Conservation (phyloP, 2,329 filamentous ascomycete species). For the Aspergillus aculeatinus region DNA sequence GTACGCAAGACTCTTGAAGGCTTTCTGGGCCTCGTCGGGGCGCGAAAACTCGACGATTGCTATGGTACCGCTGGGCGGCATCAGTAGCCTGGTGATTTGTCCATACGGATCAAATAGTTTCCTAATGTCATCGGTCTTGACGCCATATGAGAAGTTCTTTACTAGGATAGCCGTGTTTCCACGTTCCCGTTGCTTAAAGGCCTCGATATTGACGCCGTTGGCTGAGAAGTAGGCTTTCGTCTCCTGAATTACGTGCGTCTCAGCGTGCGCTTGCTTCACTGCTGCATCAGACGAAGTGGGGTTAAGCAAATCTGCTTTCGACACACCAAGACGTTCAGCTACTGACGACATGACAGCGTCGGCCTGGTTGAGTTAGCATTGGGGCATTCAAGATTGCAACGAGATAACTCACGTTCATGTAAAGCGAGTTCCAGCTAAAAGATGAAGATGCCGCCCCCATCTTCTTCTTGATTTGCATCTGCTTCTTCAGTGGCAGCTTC, state of each 20-base stretch:
- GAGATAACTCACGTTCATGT: conserved; percentile 73
- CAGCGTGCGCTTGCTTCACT: conserved; percentile 93
- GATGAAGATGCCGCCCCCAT: conserved; percentile 71
- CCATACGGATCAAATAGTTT: conserved; percentile 84
- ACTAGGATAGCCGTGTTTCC: conserved; percentile 86
- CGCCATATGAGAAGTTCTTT: conserved; percentile 90
- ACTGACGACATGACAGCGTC: conserved; percentile 92
- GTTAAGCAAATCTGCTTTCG: conserved; percentile 88
- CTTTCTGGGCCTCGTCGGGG: conserved; percentile 74
- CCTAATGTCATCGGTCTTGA: conserved; percentile 73
- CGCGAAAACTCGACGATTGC: conserved; percentile 88
- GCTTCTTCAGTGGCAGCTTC: conserved; percentile 90
- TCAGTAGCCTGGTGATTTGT: conserved; percentile 74
- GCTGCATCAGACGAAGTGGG: conserved; percentile 94
- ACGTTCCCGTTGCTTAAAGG: conserved; percentile 80
- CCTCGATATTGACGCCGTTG: conserved; percentile 86
- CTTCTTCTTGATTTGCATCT: conserved; percentile 84
- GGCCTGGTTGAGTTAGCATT: conserved; percentile 39
- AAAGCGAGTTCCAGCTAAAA: conserved; percentile 99
- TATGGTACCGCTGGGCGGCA: conserved; percentile 90
- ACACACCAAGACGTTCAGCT: conserved; percentile 79
- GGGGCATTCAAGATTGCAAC: neutral
- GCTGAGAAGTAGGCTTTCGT: conserved; percentile 87
- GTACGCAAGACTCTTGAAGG: conserved; percentile 83
- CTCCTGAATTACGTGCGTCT: conserved; percentile 94